Conservation (phyloP, 306 rosid species). For the Cucurbita maxima region DNA sequence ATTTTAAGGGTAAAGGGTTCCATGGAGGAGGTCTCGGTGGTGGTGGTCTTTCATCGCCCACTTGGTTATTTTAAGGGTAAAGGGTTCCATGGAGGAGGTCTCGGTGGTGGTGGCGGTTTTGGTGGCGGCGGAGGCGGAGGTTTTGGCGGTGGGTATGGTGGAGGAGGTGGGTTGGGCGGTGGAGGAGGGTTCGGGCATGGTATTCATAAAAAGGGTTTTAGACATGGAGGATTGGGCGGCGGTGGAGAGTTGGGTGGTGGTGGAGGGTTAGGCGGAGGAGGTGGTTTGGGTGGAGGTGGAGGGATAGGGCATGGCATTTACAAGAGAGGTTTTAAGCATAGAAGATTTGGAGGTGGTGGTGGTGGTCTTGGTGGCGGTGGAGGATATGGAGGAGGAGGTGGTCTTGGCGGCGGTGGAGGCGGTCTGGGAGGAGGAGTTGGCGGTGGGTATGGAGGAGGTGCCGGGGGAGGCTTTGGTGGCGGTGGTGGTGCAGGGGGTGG, state of each 20-base stretch:
- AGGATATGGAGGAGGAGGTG: conserved; percentile 4
- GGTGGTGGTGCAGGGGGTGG: conserved; percentile 23
- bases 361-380: conserved; percentile 5
- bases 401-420: conserved; percentile 14
- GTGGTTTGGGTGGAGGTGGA: conserved; percentile 5
- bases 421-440: conserved; percentile 16
- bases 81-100: neutral
- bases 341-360: neutral
- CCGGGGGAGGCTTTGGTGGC: conserved; percentile 18
- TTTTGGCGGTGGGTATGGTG: conserved; percentile 19
- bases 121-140: conserved; percentile 14
- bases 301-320: conserved; percentile 3
- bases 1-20: conserved; percentile 1
- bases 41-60: conserved; percentile 7
- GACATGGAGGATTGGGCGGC: conserved; percentile 3
- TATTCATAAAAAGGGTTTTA: neutral
- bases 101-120: neutral
- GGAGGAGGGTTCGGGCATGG: conserved; percentile 2
- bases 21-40: neutral
- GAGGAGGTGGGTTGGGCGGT: conserved; percentile 20
- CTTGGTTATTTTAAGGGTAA: conserved; percentile 11
- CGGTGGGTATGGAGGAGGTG: conserved; percentile 7
- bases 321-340: neutral
- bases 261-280: neutral
- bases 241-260: neutral